Conservation (phyloP, 306 rosid species). For the Cicer pinnatifidum region DNA sequence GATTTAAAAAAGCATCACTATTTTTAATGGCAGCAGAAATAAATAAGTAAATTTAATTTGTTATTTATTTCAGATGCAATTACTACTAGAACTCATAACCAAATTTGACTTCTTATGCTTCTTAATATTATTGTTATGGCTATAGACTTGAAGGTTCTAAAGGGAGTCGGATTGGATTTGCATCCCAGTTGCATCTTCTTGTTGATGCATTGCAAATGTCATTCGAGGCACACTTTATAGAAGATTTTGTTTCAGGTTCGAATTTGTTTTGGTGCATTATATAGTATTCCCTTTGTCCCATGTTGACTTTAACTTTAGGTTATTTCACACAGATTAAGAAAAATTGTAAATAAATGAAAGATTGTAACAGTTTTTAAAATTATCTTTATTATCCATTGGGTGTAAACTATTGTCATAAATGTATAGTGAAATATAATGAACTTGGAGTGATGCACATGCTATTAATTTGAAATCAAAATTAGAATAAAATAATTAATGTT, state of each 20-base stretch:
- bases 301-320: no score
- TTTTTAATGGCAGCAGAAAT: neutral
- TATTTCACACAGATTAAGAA: no score
- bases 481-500: no score
- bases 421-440: no score
- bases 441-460: no score
- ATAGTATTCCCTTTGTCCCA: neutral
- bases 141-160: conserved; percentile 66
- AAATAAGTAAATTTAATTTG: conserved; percentile 32
- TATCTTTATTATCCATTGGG: no score
- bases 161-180: conserved; percentile 77
- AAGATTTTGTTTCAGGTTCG: conserved; percentile 96
- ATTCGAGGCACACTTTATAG: conserved; percentile 85
- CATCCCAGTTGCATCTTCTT: conserved; percentile 75
- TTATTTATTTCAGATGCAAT: conserved; percentile 30
- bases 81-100: conserved; percentile 24
- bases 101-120: conserved; percentile 36
- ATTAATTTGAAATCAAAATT: no score
- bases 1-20: neutral
- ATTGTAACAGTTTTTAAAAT: no score
- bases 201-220: conserved; percentile 81
- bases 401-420: no score
- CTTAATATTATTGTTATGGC: conserved; percentile 31
- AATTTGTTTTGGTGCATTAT: conserved; percentile 40
- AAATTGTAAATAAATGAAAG: no score